Evolutionary conservation across 164 flowering plant genomes (phyloP).

Genomic region (Tinospora cordifolia): DNA sequence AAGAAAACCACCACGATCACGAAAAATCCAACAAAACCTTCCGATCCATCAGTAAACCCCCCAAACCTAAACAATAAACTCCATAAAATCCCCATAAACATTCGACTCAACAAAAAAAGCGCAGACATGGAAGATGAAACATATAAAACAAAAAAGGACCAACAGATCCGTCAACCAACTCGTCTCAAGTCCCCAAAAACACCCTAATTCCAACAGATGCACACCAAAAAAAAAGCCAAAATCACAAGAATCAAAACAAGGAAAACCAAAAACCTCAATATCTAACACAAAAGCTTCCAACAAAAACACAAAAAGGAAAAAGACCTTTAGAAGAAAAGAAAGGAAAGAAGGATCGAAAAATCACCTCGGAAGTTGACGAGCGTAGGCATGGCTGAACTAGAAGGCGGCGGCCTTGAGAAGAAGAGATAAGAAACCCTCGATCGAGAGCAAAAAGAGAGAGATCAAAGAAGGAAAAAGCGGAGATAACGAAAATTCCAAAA

Average conservation of each 20-base stretch:
- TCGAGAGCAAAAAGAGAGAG: conserved; percentile 13
- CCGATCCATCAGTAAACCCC: background rate
- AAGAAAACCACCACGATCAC: background rate
- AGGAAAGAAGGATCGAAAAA: conserved; percentile 2
- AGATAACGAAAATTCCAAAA: background rate
- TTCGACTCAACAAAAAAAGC: background rate
- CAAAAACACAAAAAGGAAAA: background rate
- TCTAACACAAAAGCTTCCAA: background rate
- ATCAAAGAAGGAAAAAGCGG: background rate
- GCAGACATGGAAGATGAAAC: background rate
- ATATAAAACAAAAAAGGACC: background rate
- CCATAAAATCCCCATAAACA: background rate
- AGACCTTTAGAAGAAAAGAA: too few species aligned
- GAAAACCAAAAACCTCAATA: background rate
- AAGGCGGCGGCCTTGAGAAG: background rate
- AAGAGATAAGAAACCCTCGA: conserved; percentile 4
- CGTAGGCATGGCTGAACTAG: conserved; percentile 21
- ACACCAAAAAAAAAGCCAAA: background rate
- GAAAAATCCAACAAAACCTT: background rate
- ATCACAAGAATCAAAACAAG: background rate
- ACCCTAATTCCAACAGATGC: background rate
- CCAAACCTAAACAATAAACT: background rate
- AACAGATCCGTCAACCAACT: background rate
- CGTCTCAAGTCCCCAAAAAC: background rate
- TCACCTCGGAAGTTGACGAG: conserved; percentile 29